Evolutionary conservation across 2,329 filamentous ascomycete genomes (phyloP).

Genomic region (Stachybotrys echinatus): DNA sequence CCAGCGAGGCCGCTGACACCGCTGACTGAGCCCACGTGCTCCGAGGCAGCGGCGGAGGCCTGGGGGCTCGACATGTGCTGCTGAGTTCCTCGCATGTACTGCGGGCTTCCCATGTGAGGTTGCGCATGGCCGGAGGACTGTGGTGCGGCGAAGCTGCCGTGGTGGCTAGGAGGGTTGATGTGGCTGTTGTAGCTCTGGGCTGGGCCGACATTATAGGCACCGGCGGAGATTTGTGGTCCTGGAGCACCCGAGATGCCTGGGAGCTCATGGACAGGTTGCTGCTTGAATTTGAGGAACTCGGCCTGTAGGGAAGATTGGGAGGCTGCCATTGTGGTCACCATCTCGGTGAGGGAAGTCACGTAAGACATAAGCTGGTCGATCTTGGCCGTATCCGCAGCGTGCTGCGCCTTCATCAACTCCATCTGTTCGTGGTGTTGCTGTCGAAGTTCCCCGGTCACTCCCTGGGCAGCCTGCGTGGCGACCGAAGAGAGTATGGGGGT

Average conservation of each 20-base stretch:
- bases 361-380: conserved; percentile 67
- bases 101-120: conserved; percentile 28
- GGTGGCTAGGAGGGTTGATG: conserved; percentile 20
- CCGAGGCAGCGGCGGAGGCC: conserved; percentile 23
- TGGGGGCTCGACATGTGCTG: conserved; percentile 27
- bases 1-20: conserved; percentile 28
- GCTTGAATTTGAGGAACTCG: conserved; percentile 53
- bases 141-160: conserved; percentile 25
- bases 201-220: conserved; percentile 15
- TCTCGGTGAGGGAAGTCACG: conserved; percentile 61
- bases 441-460: conserved; percentile 64
- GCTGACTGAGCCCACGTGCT: conserved; percentile 23
- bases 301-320: conserved; percentile 66
- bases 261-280: conserved; percentile 41
- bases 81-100: conserved; percentile 27
- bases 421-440: conserved; percentile 49
- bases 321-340: conserved; percentile 63
- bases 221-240: conserved; percentile 12
- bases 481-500: conserved; percentile 61
- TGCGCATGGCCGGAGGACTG: conserved; percentile 25
- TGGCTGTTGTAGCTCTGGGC: conserved; percentile 20
- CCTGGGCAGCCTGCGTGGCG: conserved; percentile 61
- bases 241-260: conserved; percentile 19
- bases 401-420: conserved; percentile 44
- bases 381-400: conserved; percentile 52